A percentile compares a stretch with the other conserved stretches of the same genome.
These are phyloP conservation scores for Hymenoscyphus repandus DNA, from an alignment of 2,329 filamentous ascomycete genomes.

Conservation along the genomic window DNA sequence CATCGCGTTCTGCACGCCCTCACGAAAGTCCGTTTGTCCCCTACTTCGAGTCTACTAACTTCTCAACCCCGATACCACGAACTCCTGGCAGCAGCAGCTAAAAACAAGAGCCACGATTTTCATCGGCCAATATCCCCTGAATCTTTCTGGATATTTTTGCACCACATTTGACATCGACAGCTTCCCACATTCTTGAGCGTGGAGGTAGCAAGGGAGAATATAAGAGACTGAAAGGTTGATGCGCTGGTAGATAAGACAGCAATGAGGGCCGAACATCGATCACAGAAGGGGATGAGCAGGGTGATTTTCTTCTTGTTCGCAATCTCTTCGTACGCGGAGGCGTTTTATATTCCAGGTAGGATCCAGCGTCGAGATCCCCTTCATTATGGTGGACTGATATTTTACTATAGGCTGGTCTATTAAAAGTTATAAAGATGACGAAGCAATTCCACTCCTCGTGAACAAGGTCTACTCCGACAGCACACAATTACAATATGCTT, in stretches of 20 bases:
- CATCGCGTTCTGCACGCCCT: conserved; percentile 10
- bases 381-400: not conserved
- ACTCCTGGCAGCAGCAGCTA: not conserved
- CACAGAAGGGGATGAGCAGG: conserved; percentile 32
- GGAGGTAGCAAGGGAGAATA: no score
- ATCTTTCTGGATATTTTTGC: no score
- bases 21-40: conserved; percentile 13
- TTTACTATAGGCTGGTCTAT: conserved; percentile 68
- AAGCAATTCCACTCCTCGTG: conserved; percentile 77
- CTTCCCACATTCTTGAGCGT: no score
- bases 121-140: no score
- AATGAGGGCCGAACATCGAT: conserved; percentile 23
- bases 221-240: no score
- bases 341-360: conserved; percentile 82
- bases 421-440: conserved; percentile 70
- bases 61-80: not conserved
- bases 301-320: conserved; percentile 44
- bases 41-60: not conserved
- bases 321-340: conserved; percentile 46
- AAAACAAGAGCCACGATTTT: no score
- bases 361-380: not conserved
- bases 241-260: conserved; percentile 4
- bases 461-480: conserved; percentile 91
- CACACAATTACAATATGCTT: conserved; percentile 87
- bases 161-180: no score